phyloP scores from a whole-genome alignment of 768 basidiomycete species.

The Tubosaeta sp. region DNA sequence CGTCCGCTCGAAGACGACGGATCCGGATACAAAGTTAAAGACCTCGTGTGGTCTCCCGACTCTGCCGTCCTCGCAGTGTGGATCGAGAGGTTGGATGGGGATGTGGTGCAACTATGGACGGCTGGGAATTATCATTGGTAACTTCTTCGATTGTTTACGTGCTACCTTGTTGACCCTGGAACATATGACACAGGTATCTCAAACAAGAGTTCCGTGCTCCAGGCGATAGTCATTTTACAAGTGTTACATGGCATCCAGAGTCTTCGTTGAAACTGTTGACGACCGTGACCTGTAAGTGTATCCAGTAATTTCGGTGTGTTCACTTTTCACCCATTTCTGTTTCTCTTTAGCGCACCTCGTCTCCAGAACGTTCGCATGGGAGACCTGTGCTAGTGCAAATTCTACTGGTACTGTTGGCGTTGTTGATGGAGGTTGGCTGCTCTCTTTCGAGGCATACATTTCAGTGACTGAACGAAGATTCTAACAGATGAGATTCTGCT shows the following conservation, averaged over 20 bases:
- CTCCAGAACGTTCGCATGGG: slow-evolving; percentile 69
- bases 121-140: slow-evolving; percentile 94
- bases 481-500: slow-evolving; percentile 65
- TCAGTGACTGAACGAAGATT: neutral
- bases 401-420: slow-evolving; percentile 88
- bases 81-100: slow-evolving; percentile 64
- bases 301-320: neutral
- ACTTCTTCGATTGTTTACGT: neutral
- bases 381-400: slow-evolving; percentile 68
- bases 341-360: slow-evolving; percentile 45
- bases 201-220: slow-evolving; percentile 80
- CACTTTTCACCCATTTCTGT: no score
- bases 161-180: slow-evolving; percentile 6
- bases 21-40: slow-evolving; percentile 72
- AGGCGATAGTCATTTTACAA: slow-evolving; percentile 56
- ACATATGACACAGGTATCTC: slow-evolving; percentile 61
- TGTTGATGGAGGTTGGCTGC: slow-evolving; percentile 76
- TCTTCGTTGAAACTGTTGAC: slow-evolving; percentile 58
- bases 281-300: slow-evolving; percentile 56
- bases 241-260: slow-evolving; percentile 87
- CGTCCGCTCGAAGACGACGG: slow-evolving; percentile 30
- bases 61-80: slow-evolving; percentile 83
- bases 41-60: slow-evolving; percentile 84
- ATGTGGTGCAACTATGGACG: slow-evolving; percentile 93
- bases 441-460: neutral